Conservation (phyloP, 352 stramenopile species). For the Phytopythium mirpurense region DNA sequence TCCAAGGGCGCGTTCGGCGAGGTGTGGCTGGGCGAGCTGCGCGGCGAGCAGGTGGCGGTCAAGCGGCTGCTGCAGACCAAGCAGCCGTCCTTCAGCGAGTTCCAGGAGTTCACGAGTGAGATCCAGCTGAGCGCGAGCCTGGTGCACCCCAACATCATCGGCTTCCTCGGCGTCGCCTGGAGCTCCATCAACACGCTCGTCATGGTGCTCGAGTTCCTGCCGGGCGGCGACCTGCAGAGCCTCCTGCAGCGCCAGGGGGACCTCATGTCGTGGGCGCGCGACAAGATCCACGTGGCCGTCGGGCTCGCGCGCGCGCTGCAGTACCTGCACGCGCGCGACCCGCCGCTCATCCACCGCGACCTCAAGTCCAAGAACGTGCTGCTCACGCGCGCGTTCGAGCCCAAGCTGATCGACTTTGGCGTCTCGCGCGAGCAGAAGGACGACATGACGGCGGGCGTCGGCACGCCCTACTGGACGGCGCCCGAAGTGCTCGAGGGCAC, state of each 20-base stretch:
- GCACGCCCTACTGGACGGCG: conserved; percentile 77
- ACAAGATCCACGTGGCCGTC: conserved; percentile 25
- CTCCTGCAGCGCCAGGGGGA: conserved; percentile 18
- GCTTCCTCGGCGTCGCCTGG: conserved; percentile 57
- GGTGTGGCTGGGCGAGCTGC: conserved; percentile 29
- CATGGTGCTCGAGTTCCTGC: conserved; percentile 30
- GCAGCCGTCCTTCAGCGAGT: conserved; percentile 1
- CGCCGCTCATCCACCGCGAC: conserved; percentile 66
- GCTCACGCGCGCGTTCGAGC: conserved; percentile 48
- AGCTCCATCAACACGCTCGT: conserved; percentile 25
- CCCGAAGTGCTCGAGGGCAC: conserved; percentile 63
- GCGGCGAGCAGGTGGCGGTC: conserved; percentile 21
- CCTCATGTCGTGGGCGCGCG: conserved; percentile 21
- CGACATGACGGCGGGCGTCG: conserved; percentile 62
- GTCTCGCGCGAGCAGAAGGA: conserved; percentile 26
- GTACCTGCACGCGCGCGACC: conserved; percentile 20
- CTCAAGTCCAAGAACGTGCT: conserved; percentile 88
- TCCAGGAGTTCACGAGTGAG: conserved; percentile 31
- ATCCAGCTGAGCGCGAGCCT: conserved; percentile 33
- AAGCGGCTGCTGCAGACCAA: conserved; percentile 32
- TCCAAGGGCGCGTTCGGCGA: conserved; percentile 44
- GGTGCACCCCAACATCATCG: conserved; percentile 42
- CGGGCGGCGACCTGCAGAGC: conserved; percentile 14
- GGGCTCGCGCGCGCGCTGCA: conserved; percentile 20
- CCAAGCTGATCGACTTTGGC: conserved; percentile 84